phyloP scores from a whole-genome alignment of 2,329 filamentous ascomycete species.

The Colletotrichum chlorophyti region DNA sequence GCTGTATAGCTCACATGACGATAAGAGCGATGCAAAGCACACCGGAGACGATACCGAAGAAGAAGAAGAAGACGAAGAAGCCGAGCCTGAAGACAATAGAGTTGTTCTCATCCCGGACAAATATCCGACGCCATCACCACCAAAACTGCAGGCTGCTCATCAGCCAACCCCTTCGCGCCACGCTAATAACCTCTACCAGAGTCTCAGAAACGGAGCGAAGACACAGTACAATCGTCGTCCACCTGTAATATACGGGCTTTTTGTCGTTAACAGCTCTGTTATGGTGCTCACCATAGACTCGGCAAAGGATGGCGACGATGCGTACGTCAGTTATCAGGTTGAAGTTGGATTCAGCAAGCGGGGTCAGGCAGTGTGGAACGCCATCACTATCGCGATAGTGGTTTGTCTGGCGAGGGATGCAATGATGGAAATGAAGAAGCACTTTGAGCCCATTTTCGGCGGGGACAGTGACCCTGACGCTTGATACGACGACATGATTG shows the following conservation, averaged over 20 bases:
- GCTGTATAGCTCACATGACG: background rate
- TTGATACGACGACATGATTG: constrained; percentile 31
- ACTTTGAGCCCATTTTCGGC: constrained; percentile 42
- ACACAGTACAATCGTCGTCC: constrained; percentile 30
- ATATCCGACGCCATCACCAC: constrained; percentile 13
- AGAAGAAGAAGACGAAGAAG: constrained; percentile 20
- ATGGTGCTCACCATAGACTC: constrained; percentile 49
- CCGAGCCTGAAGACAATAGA: constrained; percentile 22
- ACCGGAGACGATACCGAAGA: background rate
- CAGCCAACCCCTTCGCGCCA: background rate
- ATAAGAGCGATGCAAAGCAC: background rate
- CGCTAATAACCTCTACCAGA: background rate
- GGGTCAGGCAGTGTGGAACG: constrained; percentile 52
- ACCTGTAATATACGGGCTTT: constrained; percentile 52
- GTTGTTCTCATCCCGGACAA: constrained; percentile 27
- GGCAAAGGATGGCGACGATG: constrained; percentile 38
- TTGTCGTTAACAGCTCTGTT: constrained; percentile 47
- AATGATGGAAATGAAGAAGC: constrained; percentile 39
- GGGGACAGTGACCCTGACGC: constrained; percentile 48
- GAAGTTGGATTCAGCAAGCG: constrained; percentile 46
- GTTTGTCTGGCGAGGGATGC: constrained; percentile 49
- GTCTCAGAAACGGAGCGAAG: too few species aligned
- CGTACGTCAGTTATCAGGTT: constrained; percentile 51
- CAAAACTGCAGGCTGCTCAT: background rate
- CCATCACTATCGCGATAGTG: constrained; percentile 47